phyloP scores from a whole-genome alignment of 148 eudicot genomes.

The Polygonum aviculare region DNA sequence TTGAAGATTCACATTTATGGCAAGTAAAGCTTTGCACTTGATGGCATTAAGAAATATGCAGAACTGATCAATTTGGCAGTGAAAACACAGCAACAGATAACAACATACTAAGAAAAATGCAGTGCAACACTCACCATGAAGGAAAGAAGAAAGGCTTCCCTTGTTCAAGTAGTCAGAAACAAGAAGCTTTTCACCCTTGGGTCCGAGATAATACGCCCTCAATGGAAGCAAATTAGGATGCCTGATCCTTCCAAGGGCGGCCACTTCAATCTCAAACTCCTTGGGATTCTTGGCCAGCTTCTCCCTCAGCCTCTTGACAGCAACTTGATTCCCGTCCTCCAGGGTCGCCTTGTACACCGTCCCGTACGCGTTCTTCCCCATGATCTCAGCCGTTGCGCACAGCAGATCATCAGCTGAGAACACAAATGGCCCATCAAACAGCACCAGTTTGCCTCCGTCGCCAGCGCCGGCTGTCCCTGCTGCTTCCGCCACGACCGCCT shows the following conservation, averaged over 20 bases:
- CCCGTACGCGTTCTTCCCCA: constrained; percentile 87
- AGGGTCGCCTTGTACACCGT: constrained; percentile 82
- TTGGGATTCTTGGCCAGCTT: constrained; percentile 73
- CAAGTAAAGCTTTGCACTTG: no score
- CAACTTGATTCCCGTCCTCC: constrained; percentile 76
- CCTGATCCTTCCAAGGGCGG: constrained; percentile 60
- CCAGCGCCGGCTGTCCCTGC: constrained; percentile 18
- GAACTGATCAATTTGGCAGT: not conserved
- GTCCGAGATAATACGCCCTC: constrained; percentile 82
- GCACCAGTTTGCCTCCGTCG: constrained; percentile 77
- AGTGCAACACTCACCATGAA: constrained; percentile 52
- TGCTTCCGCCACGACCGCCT: constrained; percentile 1
- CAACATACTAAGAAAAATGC: no score
- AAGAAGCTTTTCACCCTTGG: constrained; percentile 89
- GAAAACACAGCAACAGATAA: no score
- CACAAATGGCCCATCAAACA: constrained; percentile 76
- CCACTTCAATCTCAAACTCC: constrained; percentile 78
- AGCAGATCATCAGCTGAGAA: constrained; percentile 84
- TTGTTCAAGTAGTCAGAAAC: constrained; percentile 69
- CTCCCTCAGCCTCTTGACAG: constrained; percentile 88
- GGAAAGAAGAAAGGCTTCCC: constrained; percentile 83
- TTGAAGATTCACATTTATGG: no score
- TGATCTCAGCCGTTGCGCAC: constrained; percentile 83
- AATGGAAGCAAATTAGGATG: constrained; percentile 71
- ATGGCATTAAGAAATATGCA: no score